A percentile compares a stretch with the other conserved stretches of the same genome.
phyloP scores from a whole-genome alignment of 2,329 filamentous ascomycete genomes.

The Cladosporium oxysporum region DNA sequence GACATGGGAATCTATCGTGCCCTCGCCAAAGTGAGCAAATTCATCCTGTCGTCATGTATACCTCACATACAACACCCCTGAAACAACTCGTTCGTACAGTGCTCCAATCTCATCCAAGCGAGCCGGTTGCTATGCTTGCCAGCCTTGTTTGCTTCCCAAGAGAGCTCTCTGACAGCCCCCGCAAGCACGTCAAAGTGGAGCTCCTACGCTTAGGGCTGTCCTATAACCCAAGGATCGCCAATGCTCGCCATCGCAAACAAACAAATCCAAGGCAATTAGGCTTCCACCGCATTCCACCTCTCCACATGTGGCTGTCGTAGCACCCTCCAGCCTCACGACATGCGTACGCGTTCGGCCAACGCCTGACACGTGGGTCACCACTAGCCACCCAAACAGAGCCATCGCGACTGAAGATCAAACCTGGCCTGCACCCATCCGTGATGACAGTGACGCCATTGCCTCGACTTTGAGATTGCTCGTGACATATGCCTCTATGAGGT shows the following conservation, averaged over 20 bases:
- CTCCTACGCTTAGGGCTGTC: constrained; percentile 7
- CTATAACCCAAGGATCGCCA: constrained; percentile 14
- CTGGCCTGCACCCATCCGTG: neutral
- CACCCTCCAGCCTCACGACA: neutral
- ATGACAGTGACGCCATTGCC: constrained; percentile 15
- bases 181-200: constrained; percentile 12
- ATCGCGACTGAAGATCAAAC: constrained; percentile 10
- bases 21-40: neutral
- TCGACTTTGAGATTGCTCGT: constrained; percentile 12
- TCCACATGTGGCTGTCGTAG: constrained; percentile 13
- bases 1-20: constrained; percentile 4
- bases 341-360: neutral
- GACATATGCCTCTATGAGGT: neutral
- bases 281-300: neutral
- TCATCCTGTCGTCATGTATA: neutral
- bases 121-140: neutral
- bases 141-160: neutral
- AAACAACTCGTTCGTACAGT: neutral
- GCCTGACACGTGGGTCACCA: constrained; percentile 10
- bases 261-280: constrained; percentile 11
- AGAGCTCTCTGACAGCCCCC: neutral
- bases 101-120: neutral
- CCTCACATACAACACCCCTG: neutral
- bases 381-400: neutral
- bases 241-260: constrained; percentile 4